Conservation (phyloP, 129 eudicot genomes). For the Saussurea involucrata region DNA sequence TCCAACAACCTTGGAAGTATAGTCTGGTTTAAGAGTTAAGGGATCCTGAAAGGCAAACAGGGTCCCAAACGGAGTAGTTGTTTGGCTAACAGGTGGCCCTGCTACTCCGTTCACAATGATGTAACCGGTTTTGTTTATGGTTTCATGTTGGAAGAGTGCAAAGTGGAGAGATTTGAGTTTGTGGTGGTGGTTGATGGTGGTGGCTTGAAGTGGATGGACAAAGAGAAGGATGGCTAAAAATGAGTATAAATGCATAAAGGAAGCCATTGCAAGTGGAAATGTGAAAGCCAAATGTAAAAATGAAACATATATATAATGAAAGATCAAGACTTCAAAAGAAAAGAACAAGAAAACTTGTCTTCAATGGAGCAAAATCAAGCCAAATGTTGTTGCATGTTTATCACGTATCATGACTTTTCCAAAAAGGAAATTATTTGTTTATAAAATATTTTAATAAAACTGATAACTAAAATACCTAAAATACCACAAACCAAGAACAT, state of each 20-base stretch:
- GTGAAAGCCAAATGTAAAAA: background rate
- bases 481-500: background rate
- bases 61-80: slow-evolving; percentile 56
- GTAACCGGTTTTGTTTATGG: slow-evolving; percentile 50
- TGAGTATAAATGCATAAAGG: slow-evolving; percentile 19
- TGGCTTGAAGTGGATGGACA: slow-evolving; percentile 23
- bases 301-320: slow-evolving; percentile 14
- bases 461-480: background rate
- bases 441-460: background rate
- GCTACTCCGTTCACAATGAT: slow-evolving; percentile 40
- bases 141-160: slow-evolving; percentile 51
- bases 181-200: slow-evolving; percentile 21
- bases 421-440: background rate
- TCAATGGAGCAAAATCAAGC: no score
- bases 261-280: slow-evolving; percentile 23
- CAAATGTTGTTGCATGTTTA: background rate
- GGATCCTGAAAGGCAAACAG: slow-evolving; percentile 48
- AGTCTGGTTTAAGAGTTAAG: slow-evolving; percentile 37
- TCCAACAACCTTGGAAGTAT: slow-evolving; percentile 40
- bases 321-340: slow-evolving; percentile 6
- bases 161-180: slow-evolving; percentile 49
- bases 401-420: background rate
- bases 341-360: background rate
- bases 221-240: slow-evolving; percentile 18
- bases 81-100: slow-evolving; percentile 38